Evolutionary conservation across 1,284 basidiomycete species (phyloP), one percentile per base, ranked within the genome.

Genomic region (Grifola frondosa): DNA sequence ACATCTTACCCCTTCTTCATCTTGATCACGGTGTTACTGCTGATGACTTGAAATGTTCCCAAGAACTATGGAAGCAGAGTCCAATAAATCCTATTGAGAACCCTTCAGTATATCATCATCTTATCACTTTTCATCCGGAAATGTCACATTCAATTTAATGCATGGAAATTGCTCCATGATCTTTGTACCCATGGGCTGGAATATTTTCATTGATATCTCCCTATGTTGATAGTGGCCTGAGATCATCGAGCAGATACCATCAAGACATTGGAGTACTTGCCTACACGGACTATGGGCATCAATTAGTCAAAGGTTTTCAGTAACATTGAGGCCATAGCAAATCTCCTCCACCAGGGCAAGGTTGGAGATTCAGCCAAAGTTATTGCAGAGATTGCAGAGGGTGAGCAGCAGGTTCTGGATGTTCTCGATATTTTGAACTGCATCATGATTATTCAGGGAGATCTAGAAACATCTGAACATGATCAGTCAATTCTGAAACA

Each of bases 11-110:
- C 2, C 21, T 63, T 0, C 39, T 67, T 24, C 43, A 43, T 12
- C 46, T 67, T 2, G 38, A 57, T 13, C 56, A 63, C 35, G 54
- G 54, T 6, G 53, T 61, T 5, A 54, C 42, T 1, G 15, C 22
- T 1, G 58, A 62, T 1, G 56, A 66, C 38, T 41, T 69, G n/a
- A 44, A 49, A 11, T 67, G 58, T 33, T 59, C 62, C 1, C 19
- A 58, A 6, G 28, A 58, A 15, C 50, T 70, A 1, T 68, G 67
- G 66, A 37, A 56, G 16, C 44, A 42, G 8, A 56, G 46, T 2
- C 36, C 15, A n/a, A 15, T 24, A 1, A 54, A 50, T 25, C 44
- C 38, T 5, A 13, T 21, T 13, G 38, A 37, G 1, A 34, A 48
- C 21, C 46, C 46, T 4, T 37, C 30, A 9, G 36, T 52, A 25